Evolutionary conservation across 2,329 filamentous ascomycete genomes (phyloP), one percentile per base, ranked within the genome.

Genomic region (Exophiala sp.): DNA sequence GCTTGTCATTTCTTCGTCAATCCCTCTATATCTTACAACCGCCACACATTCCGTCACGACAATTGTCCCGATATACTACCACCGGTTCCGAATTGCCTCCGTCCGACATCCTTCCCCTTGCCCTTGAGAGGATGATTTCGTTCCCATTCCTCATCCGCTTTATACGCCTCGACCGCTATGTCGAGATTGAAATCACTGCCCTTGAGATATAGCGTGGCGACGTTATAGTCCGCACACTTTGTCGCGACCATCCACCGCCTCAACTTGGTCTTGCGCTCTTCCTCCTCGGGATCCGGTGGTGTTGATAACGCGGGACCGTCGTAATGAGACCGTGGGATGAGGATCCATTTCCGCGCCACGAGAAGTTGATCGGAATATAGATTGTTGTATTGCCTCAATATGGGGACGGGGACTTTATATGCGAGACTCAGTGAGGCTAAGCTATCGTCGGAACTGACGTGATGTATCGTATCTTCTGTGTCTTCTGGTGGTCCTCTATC

Each of bases 191-290:
- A 89, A 6, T 78, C 76, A 14, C 78, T 74, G 68, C 89, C 18
- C 78, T 74, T 81, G 10, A 94, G 77, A 68, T 94, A 94, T 16
- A 91, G 68, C 24, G 88, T 68, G 1, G 89, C 89, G 47, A 90
- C 76, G 66, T 90, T 86, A 62, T 84, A 84, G 16, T 65, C 61
- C 7, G 63, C 52, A 48, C 63, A 86, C 67, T 92, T 92, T 71
- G 85, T 89, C 1, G 79, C 78, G 2, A 89, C 83, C 88, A 91
- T 91, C 76, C 86, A 92, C 57, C 86, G 81, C 39, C 89, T 78
- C 33, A 92, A 78, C 65, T 85, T 85, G 14, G 74, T 78, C 71
- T 89, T 91, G 58, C 84, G 74, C 70, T 88, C 85, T 64, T 90
- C 88, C 42, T 87, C 86, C 65, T 89, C 87, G 3, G 62, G 55